Evolutionary conservation across 148 eudicot genomes (phyloP).

Genomic region (Rhododendron ovatum): DNA sequence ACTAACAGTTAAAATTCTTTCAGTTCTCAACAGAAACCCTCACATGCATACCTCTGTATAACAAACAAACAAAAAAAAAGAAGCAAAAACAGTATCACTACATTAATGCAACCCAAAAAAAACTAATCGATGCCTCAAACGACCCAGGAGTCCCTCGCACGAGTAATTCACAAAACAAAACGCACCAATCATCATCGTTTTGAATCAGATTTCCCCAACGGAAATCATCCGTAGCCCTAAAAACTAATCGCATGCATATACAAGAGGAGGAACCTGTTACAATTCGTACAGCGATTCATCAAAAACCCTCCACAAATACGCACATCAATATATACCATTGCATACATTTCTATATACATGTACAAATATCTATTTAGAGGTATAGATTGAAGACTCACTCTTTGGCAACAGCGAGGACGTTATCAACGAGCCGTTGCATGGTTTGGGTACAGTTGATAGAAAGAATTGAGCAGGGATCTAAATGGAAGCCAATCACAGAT

Average conservation of each 20-base stretch:
- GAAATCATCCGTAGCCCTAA: not conserved
- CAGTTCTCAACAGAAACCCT: not conserved
- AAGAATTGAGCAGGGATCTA: not conserved
- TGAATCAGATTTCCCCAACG: not conserved
- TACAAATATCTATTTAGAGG: not conserved
- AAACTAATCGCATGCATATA: not conserved
- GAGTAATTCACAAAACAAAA: not conserved
- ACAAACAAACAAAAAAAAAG: not conserved
- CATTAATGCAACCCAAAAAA: not conserved
- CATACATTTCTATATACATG: not conserved
- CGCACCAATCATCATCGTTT: not conserved
- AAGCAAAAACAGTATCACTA: not conserved
- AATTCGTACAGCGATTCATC: not conserved
- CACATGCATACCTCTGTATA: not conserved
- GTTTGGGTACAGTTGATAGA: not conserved
- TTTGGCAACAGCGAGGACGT: constrained; percentile 60
- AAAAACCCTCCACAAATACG: not conserved
- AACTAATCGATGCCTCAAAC: not conserved
- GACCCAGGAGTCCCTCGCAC: not conserved
- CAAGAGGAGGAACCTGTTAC: not conserved
- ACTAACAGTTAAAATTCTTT: not conserved
- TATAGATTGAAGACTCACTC: constrained; percentile 36
- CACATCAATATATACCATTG: not conserved
- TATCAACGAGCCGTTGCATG: constrained; percentile 68
- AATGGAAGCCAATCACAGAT: not conserved